Base-by-base conservation (phyloP, 179 eudicot genomes). In the Camellia oleifera region DNA sequence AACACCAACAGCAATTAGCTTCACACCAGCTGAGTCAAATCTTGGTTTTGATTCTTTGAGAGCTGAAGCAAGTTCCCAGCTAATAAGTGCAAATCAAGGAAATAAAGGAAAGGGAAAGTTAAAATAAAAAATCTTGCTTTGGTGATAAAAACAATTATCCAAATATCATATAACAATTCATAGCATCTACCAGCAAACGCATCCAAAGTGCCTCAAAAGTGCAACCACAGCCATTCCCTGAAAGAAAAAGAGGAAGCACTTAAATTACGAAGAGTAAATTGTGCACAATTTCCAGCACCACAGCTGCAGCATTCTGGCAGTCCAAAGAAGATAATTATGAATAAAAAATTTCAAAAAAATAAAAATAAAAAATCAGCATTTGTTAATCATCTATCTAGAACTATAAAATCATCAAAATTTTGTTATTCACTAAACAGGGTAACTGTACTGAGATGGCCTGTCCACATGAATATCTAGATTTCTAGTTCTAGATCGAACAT, bases 1-100 rank as follows among this genome's bases (percentile, higher is more conserved):
- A 72, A 95, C 90, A 82, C 98, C 98, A 86, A 95, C 90, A 68
- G 98, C 98, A 84, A 95, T 93, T 57, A 95, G 93, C 81, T 95
- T 95, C 77, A 95, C 97, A 81, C 93, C 92, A 56, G 94, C 93
- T 57, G 93, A 81, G 52, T 95, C 98, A 50, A 95, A 93, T 83
- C 62, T 91, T 13, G 86, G 81, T 80, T 79, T 90, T 17, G 87
- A 57, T 83, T 90, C 93, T 82, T 91, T 93, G 58, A 95, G 87
- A 71, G 87, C 78, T 74, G 87, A 75, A 58, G 98, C 98, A 84
- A 93, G 89, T 86, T 95, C 98, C 98, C 98, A 95, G 79, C 98
- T 89, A 77, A 46, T 74, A 53, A 32, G 79, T 45, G 54, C 81
- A 75, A 69, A 79, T 44, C 57, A 42, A 14, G 63, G 52, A 18